Evolutionary conservation across 116 monocot genomes (phyloP).

Genomic region (Dioscorea cayenensis): DNA sequence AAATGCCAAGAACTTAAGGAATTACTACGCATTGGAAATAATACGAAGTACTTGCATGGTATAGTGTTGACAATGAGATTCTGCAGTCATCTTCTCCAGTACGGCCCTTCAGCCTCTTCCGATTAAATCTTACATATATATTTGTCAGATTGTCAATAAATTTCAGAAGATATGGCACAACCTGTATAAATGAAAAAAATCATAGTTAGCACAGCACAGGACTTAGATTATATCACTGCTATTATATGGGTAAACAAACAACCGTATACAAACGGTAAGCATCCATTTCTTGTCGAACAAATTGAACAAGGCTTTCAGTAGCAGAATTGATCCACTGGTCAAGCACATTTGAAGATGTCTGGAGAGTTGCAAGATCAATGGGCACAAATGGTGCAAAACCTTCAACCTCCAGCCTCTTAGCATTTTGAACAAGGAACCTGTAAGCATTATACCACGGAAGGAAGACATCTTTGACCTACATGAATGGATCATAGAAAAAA

Average conservation of each 20-base stretch:
- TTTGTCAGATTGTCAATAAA: slow-evolving; percentile 96
- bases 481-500: slow-evolving; percentile 4
- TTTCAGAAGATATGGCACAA: slow-evolving; percentile 91
- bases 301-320: slow-evolving; percentile 88
- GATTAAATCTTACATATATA: slow-evolving; percentile 97
- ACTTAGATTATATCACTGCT: neutral
- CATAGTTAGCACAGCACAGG: slow-evolving; percentile 1
- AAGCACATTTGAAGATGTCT: slow-evolving; percentile 84
- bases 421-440: slow-evolving; percentile 95
- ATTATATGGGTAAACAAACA: slow-evolving; percentile 4
- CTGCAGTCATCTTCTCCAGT: slow-evolving; percentile 97
- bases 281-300: slow-evolving; percentile 98
- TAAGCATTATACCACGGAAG: slow-evolving; percentile 99
- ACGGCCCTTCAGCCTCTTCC: slow-evolving; percentile 94
- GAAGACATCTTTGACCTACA: slow-evolving; percentile 98
- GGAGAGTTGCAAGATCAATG: slow-evolving; percentile 39
- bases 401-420: slow-evolving; percentile 86
- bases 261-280: slow-evolving; percentile 96
- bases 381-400: slow-evolving; percentile 66
- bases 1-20: neutral
- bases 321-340: slow-evolving; percentile 99
- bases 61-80: slow-evolving; percentile 87
- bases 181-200: slow-evolving; percentile 20
- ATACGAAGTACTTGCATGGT: slow-evolving; percentile 53
- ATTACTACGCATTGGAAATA: neutral